Percentiles rank a stretch among this genome's conserved stretches.
phyloP scores from a whole-genome alignment of 768 basidiomycete species.

The Chlorophyllum brunneum region DNA sequence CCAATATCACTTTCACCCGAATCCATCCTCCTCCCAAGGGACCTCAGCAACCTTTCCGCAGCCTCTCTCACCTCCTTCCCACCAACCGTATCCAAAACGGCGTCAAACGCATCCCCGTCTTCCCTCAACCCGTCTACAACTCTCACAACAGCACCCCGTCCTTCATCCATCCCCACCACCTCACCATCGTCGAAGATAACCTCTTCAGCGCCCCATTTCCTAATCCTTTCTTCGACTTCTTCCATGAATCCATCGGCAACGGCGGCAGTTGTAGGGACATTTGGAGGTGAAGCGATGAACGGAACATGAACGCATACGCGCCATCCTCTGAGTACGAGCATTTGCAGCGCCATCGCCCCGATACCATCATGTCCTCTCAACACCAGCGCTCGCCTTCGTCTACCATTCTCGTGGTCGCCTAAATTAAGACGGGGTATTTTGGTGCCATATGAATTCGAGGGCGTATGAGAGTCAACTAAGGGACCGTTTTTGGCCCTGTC shows the following conservation, averaged over 20 bases:
- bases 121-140: slow-evolving; percentile 48
- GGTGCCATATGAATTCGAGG: slow-evolving; percentile 7
- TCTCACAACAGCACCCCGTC: slow-evolving; percentile 43
- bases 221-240: slow-evolving; percentile 48
- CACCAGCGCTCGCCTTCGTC: slow-evolving; percentile 46
- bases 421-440: slow-evolving; percentile 10
- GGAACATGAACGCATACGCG: slow-evolving; percentile 69
- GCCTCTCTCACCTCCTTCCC: slow-evolving; percentile 79
- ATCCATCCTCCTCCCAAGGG: slow-evolving; percentile 16
- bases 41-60: slow-evolving; percentile 55
- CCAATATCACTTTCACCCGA: slow-evolving; percentile 12
- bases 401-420: slow-evolving; percentile 20
- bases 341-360: slow-evolving; percentile 75
- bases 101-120: slow-evolving; percentile 68
- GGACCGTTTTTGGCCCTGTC: slow-evolving; percentile 8
- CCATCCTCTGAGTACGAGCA: slow-evolving; percentile 69
- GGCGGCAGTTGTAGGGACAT: slow-evolving; percentile 19
- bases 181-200: slow-evolving; percentile 65
- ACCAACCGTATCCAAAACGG: slow-evolving; percentile 79
- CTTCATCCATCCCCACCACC: slow-evolving; percentile 30
- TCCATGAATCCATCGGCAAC: slow-evolving; percentile 35
- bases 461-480: not conserved
- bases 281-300: slow-evolving; percentile 23
- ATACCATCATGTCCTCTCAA: slow-evolving; percentile 71
- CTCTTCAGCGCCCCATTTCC: slow-evolving; percentile 73